Evolutionary conservation across 2,329 filamentous ascomycete genomes (phyloP).

Genomic region (Ceratocystis huliohia): DNA sequence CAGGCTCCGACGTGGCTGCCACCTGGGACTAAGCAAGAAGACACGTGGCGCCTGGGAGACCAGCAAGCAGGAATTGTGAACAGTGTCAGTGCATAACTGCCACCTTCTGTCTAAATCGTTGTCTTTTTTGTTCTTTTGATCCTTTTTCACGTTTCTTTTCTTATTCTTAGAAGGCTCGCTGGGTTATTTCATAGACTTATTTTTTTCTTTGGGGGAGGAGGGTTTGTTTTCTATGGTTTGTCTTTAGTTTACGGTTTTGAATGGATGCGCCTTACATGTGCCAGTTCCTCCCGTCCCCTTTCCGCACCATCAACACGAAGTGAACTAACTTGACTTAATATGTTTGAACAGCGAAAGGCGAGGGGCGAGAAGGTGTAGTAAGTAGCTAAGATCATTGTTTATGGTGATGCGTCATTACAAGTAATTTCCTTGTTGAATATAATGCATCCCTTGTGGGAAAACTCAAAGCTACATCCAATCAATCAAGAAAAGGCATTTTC

Average conservation of each 20-base stretch:
- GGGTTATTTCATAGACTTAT: conserved; percentile 9
- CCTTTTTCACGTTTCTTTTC: conserved; percentile 23
- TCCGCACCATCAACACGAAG: neutral
- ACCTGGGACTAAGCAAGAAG: conserved; percentile 71
- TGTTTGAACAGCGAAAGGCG: neutral
- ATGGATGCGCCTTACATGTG: neutral
- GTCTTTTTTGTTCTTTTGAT: conserved; percentile 28
- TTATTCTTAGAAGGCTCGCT: conserved; percentile 2
- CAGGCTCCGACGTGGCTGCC: conserved; percentile 48
- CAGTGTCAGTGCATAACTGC: conserved; percentile 24
- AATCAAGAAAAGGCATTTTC: neutral
- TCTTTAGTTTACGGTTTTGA: neutral
- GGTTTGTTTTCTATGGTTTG: conserved; percentile 7
- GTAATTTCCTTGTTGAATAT: neutral
- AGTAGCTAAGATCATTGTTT: neutral
- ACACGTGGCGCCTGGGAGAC: conserved; percentile 54
- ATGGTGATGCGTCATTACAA: neutral
- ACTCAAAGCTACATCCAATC: neutral
- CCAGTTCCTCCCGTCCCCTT: neutral
- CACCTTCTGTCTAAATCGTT: conserved; percentile 13
- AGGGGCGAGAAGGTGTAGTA: neutral
- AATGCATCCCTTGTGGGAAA: neutral
- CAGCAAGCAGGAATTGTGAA: conserved; percentile 21
- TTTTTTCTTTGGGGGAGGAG: neutral
- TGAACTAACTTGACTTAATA: neutral